These are phyloP conservation scores for Scleroderma citrinum DNA, from an alignment of 768 basidiomycete species.

Conservation along the genomic window DNA sequence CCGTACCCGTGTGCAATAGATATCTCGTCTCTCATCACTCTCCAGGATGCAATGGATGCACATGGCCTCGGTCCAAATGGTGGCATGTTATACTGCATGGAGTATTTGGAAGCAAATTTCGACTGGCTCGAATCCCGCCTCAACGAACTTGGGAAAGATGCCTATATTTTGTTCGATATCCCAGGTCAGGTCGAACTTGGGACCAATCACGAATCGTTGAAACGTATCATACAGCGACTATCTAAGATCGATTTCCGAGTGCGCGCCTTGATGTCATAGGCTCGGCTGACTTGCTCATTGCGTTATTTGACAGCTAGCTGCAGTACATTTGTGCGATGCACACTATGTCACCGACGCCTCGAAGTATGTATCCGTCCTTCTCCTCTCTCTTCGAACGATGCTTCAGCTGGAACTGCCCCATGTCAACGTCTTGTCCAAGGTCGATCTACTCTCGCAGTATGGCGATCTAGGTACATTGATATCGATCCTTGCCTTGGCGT, in stretches of 20 bases:
- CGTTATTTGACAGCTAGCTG: constrained; percentile 59
- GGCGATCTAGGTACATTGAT: constrained; percentile 75
- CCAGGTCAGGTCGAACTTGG: constrained; percentile 97
- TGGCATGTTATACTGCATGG: constrained; percentile 93
- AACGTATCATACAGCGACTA: constrained; percentile 57
- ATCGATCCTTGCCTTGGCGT: not conserved
- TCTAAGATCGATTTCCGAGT: constrained; percentile 81
- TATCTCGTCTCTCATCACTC: constrained; percentile 79
- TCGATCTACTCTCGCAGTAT: constrained; percentile 85
- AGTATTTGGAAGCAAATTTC: constrained; percentile 91
- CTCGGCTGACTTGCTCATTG: not conserved
- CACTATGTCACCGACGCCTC: constrained; percentile 95
- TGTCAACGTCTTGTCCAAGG: constrained; percentile 93
- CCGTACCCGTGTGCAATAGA: constrained; percentile 90
- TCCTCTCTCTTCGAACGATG: constrained; percentile 93
- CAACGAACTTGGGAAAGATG: constrained; percentile 59
- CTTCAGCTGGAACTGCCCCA: constrained; percentile 98
- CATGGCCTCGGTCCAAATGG: constrained; percentile 91
- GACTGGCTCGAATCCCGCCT: constrained; percentile 79
- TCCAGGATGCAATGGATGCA: constrained; percentile 81
- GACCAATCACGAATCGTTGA: constrained; percentile 91
- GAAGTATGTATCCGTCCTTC: constrained; percentile 89
- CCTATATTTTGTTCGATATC: constrained; percentile 90
- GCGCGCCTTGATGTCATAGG: constrained; percentile 31
- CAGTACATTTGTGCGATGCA: constrained; percentile 93